Evolutionary conservation across 2,329 filamentous ascomycete genomes (phyloP).

Genomic region (Chrysosporium keratinophilum): DNA sequence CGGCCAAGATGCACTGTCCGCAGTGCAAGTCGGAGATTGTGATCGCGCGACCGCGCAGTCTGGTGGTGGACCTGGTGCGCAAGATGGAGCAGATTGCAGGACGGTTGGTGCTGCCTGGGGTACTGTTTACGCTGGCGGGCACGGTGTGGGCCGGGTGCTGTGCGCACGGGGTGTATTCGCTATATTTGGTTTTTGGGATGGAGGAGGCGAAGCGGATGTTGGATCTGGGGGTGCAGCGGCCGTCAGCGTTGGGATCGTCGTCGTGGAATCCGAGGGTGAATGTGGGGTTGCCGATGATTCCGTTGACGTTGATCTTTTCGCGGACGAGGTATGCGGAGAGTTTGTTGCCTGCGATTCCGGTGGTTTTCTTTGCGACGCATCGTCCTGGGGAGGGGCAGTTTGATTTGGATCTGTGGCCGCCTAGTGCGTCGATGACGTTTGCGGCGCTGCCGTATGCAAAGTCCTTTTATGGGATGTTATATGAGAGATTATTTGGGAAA

Average conservation of each 20-base stretch:
- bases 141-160: conserved; percentile 44
- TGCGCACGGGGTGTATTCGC: conserved; percentile 51
- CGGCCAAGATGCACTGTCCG: conserved; percentile 64
- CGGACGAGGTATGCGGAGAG: conserved; percentile 54
- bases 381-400: conserved; percentile 32
- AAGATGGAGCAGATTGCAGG: conserved; percentile 47
- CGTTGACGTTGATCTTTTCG: conserved; percentile 56
- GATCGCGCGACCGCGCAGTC: conserved; percentile 63
- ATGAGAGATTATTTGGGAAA: conserved; percentile 48
- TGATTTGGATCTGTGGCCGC: conserved; percentile 54
- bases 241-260: too few species aligned
- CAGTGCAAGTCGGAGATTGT: conserved; percentile 78
- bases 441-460: conserved; percentile 57
- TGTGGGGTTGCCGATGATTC: conserved; percentile 57
- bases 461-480: conserved; percentile 52
- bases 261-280: conserved; percentile 43
- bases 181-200: conserved; percentile 56
- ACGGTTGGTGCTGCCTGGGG: conserved; percentile 54
- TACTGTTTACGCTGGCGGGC: conserved; percentile 42
- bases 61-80: conserved; percentile 58
- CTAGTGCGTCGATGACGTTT: conserved; percentile 55
- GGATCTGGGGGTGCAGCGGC: conserved; percentile 26
- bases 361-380: conserved; percentile 45
- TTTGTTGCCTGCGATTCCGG: conserved; percentile 52
- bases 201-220: conserved; percentile 51